Evolutionary conservation across 768 basidiomycete species (phyloP).

Genomic region (Phaeotremella fagi): DNA sequence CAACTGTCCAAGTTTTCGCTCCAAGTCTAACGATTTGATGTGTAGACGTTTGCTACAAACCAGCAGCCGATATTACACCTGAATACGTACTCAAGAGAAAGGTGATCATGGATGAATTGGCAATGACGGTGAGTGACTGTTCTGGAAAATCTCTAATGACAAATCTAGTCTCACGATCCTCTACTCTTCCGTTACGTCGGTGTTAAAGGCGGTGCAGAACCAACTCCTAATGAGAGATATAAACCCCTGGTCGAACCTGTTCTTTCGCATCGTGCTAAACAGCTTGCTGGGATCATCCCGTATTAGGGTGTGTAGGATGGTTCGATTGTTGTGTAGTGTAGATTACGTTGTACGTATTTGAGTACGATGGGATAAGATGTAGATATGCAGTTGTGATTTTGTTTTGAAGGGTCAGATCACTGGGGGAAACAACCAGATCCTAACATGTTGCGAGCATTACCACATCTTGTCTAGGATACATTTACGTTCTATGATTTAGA

Average conservation of each 20-base stretch:
- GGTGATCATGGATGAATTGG: conserved; percentile 20
- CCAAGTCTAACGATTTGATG: no score
- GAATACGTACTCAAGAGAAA: conserved; percentile 22
- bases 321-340: no score
- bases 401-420: no score
- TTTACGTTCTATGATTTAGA: no score
- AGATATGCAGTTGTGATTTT: no score
- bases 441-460: no score
- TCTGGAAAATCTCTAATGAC: not conserved
- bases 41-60: conserved; percentile 47
- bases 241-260: conserved; percentile 10
- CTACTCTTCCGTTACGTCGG: conserved; percentile 15
- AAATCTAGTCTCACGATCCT: conserved; percentile 24
- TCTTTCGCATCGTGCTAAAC: conserved; percentile 11
- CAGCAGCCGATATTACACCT: conserved; percentile 29
- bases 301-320: conserved; percentile 10
- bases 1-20: no score
- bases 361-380: no score
- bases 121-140: conserved; percentile 27
- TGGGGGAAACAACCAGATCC: no score
- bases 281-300: conserved; percentile 23
- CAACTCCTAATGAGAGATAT: conserved; percentile 5
- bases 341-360: not conserved
- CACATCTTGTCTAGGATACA: no score
- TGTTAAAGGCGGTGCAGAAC: not conserved